Percentiles rank a stretch among this genome's conserved stretches.
Conservation (phyloP, 139 green algal genomes). For the Edaphochlamys debaryana region DNA sequence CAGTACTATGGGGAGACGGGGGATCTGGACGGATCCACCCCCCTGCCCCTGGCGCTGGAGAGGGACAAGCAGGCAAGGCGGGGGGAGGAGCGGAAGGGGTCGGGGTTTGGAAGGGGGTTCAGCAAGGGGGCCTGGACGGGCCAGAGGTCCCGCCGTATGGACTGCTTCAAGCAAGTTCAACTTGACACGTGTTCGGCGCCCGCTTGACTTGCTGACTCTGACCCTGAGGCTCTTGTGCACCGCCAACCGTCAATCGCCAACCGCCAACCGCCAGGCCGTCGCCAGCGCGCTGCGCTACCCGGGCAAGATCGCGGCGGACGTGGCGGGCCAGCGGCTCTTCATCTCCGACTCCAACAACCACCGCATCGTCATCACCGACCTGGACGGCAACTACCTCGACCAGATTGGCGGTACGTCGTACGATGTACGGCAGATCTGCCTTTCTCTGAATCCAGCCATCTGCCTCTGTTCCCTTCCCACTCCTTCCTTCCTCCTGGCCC, state of each 20-base stretch:
- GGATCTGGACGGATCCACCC: slow-evolving; percentile 56
- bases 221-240: too few species aligned
- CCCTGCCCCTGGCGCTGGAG: slow-evolving; percentile 77
- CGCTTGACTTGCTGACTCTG: too few species aligned
- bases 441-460: too few species aligned
- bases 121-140: too few species aligned
- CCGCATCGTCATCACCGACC: slow-evolving; percentile 77
- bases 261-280: too few species aligned
- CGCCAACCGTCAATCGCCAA: too few species aligned
- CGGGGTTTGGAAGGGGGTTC: too few species aligned
- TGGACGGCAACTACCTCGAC: slow-evolving; percentile 68
- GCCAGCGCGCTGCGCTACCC: slow-evolving; percentile 71
- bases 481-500: background rate
- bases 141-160: too few species aligned
- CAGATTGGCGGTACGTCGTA: slow-evolving; percentile 60
- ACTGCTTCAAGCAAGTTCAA: too few species aligned
- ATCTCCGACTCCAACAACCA: slow-evolving; percentile 84
- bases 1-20: slow-evolving; percentile 74
- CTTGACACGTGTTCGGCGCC: too few species aligned
- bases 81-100: background rate
- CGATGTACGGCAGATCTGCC: too few species aligned
- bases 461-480: too few species aligned
- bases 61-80: slow-evolving; percentile 58
- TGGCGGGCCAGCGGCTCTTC: slow-evolving; percentile 72
- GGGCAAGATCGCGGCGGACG: slow-evolving; percentile 76